Evolutionary conservation across 2,329 filamentous ascomycete genomes (phyloP), one percentile per base, ranked within the genome.

Genomic region (Fusarium anthophilum): DNA sequence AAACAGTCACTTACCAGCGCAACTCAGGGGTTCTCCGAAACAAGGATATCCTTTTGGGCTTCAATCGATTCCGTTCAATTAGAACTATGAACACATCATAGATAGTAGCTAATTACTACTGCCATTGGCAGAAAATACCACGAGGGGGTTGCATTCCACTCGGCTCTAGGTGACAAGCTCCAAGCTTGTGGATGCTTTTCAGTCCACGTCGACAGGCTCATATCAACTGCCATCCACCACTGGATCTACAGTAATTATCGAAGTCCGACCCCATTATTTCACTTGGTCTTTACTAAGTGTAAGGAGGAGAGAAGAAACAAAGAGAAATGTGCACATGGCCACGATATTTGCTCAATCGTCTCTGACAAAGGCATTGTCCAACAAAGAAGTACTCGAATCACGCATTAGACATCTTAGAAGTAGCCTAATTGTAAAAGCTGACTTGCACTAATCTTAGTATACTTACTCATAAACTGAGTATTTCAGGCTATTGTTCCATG

Each of bases 81-180:
- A 0, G 0, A 51, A 4, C 12, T 24, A 11, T 20, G 17, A 24
- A 26, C 9, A 10, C 4, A 18, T 7, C 3, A 13, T 32, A 5
- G 1, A 5, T 18, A 5, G 15, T n/a, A 18, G 2, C 15, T 13
- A 5, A 14, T 48, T 17, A 11, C 14, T 22, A 18, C 28, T n/a
- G 3, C 28, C n/a, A 0, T 32, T 50, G 8, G 28, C 22, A 50
- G 28, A 6, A 32, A 6, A 6, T 18, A 2, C 22, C 15, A 17
- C 10, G 1, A 6, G 13, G 17, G 6, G 4, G 17, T 8, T 53
- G n/a, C 17, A 3, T 51, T 35, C 22, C 8, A 0, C 30, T 51
- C 48, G 11, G 11, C 48, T 53, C 30, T 53, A 4, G n/a, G 5
- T 53, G n/a, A 22, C n/a, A 6, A 26, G 3, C 30, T 53, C 30